These are phyloP conservation scores for Boletus pseudopeckii DNA, from an alignment of 768 basidiomycete species.

Conservation along the genomic window DNA sequence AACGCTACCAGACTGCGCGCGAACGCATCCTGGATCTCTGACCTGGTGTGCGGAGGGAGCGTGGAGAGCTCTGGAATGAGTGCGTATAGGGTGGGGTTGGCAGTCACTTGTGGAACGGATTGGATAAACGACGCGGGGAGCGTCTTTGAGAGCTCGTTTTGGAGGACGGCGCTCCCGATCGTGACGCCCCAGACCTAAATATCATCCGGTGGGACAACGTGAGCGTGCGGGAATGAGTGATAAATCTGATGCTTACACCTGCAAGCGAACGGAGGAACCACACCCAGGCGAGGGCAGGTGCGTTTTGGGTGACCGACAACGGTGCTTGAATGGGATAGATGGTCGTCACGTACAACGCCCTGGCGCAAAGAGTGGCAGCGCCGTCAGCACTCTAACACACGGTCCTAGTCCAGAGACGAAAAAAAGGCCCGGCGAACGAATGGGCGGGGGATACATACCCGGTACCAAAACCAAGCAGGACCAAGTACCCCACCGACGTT, in stretches of 20 bases:
- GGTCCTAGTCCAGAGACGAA: background rate
- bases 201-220: background rate
- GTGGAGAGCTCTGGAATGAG: conserved; percentile 41
- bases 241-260: conserved; percentile 11
- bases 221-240: background rate
- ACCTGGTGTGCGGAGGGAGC: conserved; percentile 33
- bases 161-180: conserved; percentile 47
- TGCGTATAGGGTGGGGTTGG: conserved; percentile 33
- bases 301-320: conserved; percentile 32
- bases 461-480: too few relatives aligned
- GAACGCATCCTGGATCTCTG: conserved; percentile 41
- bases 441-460: too few relatives aligned
- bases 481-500: too few relatives aligned
- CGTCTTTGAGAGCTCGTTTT: conserved; percentile 42
- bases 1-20: conserved; percentile 35
- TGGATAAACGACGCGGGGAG: conserved; percentile 40
- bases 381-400: background rate
- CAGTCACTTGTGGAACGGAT: conserved; percentile 15
- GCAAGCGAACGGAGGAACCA: conserved; percentile 33
- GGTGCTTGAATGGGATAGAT: conserved; percentile 35
- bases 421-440: too few relatives aligned
- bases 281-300: conserved; percentile 38
- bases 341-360: conserved; percentile 11
- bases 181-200: conserved; percentile 49
- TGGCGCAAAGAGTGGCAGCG: background rate